Conservation (phyloP, 2,329 filamentous ascomycete species). For the Teratosphaeria nubilosa region DNA sequence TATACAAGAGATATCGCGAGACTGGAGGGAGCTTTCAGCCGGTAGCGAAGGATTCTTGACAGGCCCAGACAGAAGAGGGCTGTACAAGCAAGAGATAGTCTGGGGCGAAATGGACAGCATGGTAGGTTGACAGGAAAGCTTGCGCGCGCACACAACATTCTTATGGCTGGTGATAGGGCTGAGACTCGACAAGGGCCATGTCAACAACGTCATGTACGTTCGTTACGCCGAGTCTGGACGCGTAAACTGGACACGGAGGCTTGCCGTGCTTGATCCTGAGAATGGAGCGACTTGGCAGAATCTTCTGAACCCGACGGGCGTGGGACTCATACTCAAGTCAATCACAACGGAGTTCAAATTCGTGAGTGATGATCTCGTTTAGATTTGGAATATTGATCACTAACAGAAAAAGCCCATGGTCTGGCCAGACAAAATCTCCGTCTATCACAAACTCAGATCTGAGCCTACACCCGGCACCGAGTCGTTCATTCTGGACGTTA, state of each 20-base stretch:
- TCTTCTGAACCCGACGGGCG: constrained; percentile 54
- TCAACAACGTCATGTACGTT: constrained; percentile 80
- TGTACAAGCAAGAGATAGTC: constrained; percentile 57
- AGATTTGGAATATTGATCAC: neutral
- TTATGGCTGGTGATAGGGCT: constrained; percentile 16
- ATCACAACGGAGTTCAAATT: constrained; percentile 83
- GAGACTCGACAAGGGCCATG: constrained; percentile 45
- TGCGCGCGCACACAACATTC: neutral
- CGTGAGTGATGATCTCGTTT: constrained; percentile 40
- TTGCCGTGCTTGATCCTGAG: constrained; percentile 52
- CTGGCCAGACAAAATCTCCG: constrained; percentile 71
- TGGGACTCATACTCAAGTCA: constrained; percentile 68
- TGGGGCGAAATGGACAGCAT: constrained; percentile 75
- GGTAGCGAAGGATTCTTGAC: constrained; percentile 69
- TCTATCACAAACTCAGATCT: constrained; percentile 64
- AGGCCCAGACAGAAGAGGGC: constrained; percentile 47
- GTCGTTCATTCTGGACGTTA: constrained; percentile 50
- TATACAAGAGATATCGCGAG: constrained; percentile 47
- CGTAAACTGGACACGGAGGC: constrained; percentile 66
- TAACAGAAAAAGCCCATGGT: constrained; percentile 58
- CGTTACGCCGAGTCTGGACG: constrained; percentile 74
- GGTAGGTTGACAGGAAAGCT: constrained; percentile 30
- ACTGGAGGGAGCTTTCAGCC: constrained; percentile 64
- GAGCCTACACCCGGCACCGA: constrained; percentile 41
- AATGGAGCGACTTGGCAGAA: constrained; percentile 57